A percentile compares a stretch with the other conserved stretches of the same genome.
These are phyloP conservation scores for Ramularia endophylla DNA, from an alignment of 2,329 filamentous ascomycete species.

Conservation along the genomic window DNA sequence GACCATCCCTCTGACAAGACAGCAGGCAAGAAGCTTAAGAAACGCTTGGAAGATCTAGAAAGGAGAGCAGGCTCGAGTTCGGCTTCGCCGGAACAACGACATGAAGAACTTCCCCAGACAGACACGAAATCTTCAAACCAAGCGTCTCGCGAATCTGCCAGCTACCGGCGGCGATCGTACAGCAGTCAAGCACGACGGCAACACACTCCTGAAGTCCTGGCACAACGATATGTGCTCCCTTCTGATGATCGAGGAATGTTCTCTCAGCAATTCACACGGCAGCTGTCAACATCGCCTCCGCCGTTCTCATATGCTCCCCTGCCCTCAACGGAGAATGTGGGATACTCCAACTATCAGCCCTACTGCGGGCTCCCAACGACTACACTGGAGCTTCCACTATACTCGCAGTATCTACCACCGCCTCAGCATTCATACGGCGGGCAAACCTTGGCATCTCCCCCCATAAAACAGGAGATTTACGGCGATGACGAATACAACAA, in stretches of 20 bases:
- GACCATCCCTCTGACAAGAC: slow-evolving; percentile 18
- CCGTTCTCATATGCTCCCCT: slow-evolving; percentile 63
- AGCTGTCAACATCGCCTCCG: slow-evolving; percentile 65
- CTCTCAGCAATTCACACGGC: slow-evolving; percentile 58
- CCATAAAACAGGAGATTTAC: slow-evolving; percentile 62
- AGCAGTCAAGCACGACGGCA: slow-evolving; percentile 18
- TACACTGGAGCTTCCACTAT: slow-evolving; percentile 43
- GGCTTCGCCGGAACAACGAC: slow-evolving; percentile 54
- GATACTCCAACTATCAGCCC: slow-evolving; percentile 38
- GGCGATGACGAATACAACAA: slow-evolving; percentile 56
- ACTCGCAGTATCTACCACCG: slow-evolving; percentile 50
- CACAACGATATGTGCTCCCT: slow-evolving; percentile 27
- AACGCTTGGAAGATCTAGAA: slow-evolving; percentile 78
- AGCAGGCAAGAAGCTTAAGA: slow-evolving; percentile 86
- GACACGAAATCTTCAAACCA: slow-evolving; percentile 10
- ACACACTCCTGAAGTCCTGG: slow-evolving; percentile 23
- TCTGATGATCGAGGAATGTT: slow-evolving; percentile 61
- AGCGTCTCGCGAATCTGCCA: slow-evolving; percentile 3
- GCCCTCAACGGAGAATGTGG: slow-evolving; percentile 55
- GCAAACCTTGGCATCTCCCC: slow-evolving; percentile 39
- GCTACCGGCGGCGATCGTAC: slow-evolving; percentile 22
- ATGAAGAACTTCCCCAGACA: slow-evolving; percentile 46
- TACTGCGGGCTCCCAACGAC: slow-evolving; percentile 31
- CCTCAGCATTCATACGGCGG: slow-evolving; percentile 31
- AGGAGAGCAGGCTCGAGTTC: slow-evolving; percentile 63